phyloP scores from a whole-genome alignment of 164 flowering plant genomes.

The Saururus chinensis region DNA sequence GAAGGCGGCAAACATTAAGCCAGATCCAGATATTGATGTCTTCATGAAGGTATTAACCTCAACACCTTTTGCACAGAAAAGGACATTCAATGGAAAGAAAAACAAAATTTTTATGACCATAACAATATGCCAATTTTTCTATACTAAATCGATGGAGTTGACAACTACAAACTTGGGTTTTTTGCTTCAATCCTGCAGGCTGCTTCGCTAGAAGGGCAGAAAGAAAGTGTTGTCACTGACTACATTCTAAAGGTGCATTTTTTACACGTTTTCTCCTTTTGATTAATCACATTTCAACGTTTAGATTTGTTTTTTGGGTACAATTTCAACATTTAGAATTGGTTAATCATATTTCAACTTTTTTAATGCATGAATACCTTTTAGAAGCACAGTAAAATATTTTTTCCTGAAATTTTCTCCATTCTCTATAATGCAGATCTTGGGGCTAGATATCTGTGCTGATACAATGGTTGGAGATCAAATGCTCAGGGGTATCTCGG shows the following conservation, averaged over 20 bases:
- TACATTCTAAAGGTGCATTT: constrained; percentile 22
- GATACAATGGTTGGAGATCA: constrained; percentile 23
- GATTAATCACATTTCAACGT: too few relatives aligned
- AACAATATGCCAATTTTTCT: too few relatives aligned
- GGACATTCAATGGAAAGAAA: too few relatives aligned
- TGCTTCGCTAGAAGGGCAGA: constrained; percentile 32
- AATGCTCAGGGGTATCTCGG: constrained; percentile 25
- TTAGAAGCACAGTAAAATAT: neutral
- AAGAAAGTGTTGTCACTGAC: constrained; percentile 26
- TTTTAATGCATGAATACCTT: neutral
- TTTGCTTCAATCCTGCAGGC: constrained; percentile 24
- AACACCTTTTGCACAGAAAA: neutral
- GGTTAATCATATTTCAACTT: too few relatives aligned
- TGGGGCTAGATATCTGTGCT: constrained; percentile 24
- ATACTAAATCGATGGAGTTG: too few relatives aligned
- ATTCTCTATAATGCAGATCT: constrained; percentile 14
- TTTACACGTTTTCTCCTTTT: too few relatives aligned
- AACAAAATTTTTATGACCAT: too few relatives aligned
- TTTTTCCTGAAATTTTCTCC: too few relatives aligned
- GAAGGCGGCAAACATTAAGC: constrained; percentile 18
- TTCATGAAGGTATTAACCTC: constrained; percentile 21
- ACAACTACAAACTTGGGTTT: too few relatives aligned
- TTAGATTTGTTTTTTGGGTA: too few relatives aligned
- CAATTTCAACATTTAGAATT: too few relatives aligned
- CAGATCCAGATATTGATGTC: constrained; percentile 24